These are phyloP conservation scores for Fusarium subtropicale DNA, from an alignment of 2,329 filamentous ascomycete genomes.

Conservation along the genomic window DNA sequence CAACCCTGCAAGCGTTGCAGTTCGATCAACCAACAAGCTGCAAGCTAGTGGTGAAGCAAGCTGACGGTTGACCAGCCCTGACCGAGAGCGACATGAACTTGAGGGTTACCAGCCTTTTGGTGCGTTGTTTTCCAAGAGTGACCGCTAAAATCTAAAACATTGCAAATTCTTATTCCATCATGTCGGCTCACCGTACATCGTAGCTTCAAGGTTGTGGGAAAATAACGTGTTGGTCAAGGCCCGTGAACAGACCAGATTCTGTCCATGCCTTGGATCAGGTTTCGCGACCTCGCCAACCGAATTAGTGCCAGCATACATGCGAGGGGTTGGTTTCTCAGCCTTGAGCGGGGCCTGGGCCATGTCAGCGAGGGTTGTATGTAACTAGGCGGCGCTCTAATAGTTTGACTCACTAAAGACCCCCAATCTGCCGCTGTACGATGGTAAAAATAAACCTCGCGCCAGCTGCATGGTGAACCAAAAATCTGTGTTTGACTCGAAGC, in stretches of 20 bases:
- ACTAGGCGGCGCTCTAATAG: conserved; percentile 35
- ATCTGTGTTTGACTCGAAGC: conserved; percentile 40
- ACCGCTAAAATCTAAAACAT: background rate
- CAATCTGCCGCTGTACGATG: conserved; percentile 37
- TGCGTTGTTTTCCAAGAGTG: conserved; percentile 8
- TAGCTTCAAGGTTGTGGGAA: background rate
- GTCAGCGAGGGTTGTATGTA: conserved; percentile 31
- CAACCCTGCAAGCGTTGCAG: conserved; percentile 42
- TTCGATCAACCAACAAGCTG: conserved; percentile 36
- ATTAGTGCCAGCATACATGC: conserved; percentile 42
- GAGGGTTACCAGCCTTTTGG: background rate
- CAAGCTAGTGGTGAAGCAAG: conserved; percentile 30
- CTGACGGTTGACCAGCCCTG: conserved; percentile 28
- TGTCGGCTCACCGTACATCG: background rate
- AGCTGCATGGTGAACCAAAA: conserved; percentile 31
- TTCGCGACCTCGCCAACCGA: conserved; percentile 39
- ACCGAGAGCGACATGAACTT: conserved; percentile 8
- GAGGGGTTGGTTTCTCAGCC: conserved; percentile 43
- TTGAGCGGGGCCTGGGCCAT: conserved; percentile 36
- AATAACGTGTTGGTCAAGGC: conserved; percentile 10
- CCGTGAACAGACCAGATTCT: conserved; percentile 21
- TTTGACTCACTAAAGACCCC: conserved; percentile 41
- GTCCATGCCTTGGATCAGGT: conserved; percentile 14
- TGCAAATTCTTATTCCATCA: background rate
- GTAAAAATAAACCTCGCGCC: conserved; percentile 47